phyloP scores from a whole-genome alignment of 495 filamentous ascomycete genomes.

The Usnea hakonensis region DNA sequence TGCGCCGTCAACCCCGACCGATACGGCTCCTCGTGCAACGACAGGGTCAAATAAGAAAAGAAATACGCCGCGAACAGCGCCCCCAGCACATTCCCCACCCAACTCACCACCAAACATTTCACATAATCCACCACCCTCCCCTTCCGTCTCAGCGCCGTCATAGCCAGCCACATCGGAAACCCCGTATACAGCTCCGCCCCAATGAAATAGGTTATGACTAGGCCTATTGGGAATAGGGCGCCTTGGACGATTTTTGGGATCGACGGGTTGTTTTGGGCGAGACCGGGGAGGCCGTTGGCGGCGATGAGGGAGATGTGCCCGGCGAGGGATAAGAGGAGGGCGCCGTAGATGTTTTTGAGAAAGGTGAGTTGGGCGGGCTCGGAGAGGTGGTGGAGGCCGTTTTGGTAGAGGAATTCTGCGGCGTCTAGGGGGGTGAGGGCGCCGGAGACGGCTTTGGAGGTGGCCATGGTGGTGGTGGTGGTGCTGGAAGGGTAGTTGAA shows the following conservation, averaged over 20 bases:
- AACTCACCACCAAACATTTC: background rate
- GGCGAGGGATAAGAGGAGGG: constrained; percentile 7
- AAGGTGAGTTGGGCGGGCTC: constrained; percentile 12
- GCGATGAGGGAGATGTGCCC: background rate
- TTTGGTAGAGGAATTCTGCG: constrained; percentile 13
- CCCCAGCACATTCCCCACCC: background rate
- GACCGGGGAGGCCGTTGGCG: no score
- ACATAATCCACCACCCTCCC: background rate
- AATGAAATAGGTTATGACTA: constrained; percentile 9
- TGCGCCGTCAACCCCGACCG: background rate
- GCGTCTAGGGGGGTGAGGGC: constrained; percentile 2
- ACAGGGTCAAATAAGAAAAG: background rate
- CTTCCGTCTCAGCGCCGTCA: background rate
- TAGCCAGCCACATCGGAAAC: constrained; percentile 1
- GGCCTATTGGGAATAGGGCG: no score
- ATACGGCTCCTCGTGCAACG: background rate
- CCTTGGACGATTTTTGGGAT: no score
- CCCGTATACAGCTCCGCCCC: constrained; percentile 4
- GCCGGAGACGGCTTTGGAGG: background rate
- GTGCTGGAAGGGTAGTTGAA: no score
- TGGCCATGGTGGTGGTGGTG: no score
- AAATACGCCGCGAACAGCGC: background rate
- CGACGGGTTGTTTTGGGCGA: no score
- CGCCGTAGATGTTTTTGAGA: constrained; percentile 10
- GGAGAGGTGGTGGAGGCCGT: constrained; percentile 16